phyloP scores from a whole-genome alignment of 2,329 filamentous ascomycete genomes.

The Fusarium compactum region DNA sequence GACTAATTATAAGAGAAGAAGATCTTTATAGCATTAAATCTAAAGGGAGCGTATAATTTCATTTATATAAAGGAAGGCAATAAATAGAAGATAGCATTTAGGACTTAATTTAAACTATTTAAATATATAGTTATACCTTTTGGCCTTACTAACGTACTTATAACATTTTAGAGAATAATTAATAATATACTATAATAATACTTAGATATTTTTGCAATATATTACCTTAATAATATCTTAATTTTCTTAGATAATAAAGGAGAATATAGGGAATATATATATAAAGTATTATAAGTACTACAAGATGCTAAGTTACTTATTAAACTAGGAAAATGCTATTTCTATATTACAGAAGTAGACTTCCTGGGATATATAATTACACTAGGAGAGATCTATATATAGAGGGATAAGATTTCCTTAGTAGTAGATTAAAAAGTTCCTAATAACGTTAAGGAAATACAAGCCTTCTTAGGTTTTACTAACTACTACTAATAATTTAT shows the following conservation, averaged over 20 bases:
- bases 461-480: conserved; percentile 28
- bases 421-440: not conserved
- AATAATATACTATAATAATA: conserved; percentile 33
- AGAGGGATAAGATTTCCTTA: too few relatives aligned
- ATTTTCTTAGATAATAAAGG: conserved; percentile 36
- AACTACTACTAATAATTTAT: conserved; percentile 40
- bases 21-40: too few relatives aligned
- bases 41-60: too few relatives aligned
- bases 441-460: conserved; percentile 23
- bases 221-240: conserved; percentile 41
- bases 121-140: not conserved
- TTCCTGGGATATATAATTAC: conserved; percentile 33
- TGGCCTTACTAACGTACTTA: too few relatives aligned
- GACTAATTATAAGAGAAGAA: too few relatives aligned
- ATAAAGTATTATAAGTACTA: conserved; percentile 28
- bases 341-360: conserved; percentile 25
- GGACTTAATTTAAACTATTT: not conserved
- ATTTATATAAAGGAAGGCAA: too few relatives aligned
- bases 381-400: too few relatives aligned
- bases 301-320: conserved; percentile 31
- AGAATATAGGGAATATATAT: conserved; percentile 34
- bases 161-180: conserved; percentile 39
- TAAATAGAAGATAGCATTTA: not conserved
- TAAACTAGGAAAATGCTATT: conserved; percentile 28
- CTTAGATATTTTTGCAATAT: conserved; percentile 35